Evolutionary conservation across 2,329 filamentous ascomycete genomes (phyloP), one percentile per base, ranked within the genome.

Genomic region (Cordyceps militaris): DNA sequence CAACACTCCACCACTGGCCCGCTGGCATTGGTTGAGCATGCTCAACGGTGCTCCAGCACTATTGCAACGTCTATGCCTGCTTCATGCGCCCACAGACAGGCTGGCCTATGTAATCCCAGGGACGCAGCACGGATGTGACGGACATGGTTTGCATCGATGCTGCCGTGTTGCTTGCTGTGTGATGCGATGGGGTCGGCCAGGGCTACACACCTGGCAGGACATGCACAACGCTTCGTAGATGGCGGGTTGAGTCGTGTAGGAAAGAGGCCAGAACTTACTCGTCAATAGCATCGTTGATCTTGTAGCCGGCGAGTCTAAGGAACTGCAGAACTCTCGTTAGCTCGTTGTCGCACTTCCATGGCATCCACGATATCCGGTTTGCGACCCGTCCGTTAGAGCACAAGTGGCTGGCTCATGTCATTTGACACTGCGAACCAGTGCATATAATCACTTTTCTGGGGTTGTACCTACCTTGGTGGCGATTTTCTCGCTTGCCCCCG

Each of bases 221-320:
- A 34, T 16, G 28, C 19, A 28, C 38, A 44, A 34, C 13, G 13
- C 10, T 23, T 30, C 26, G 36, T 21, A 23, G 11, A 5, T n/a
- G 13, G 24, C 11, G 34, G 16, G 6, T 2, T 38, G 23, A 5
- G 13, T 19, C 13, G 23, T 5, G 38, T 5, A 36, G 34, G 40
- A 46, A 49, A 43, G 36, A 26, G 9, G 48, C 10, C 26, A 56
- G 14, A n/a, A 82, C 81, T 81, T 74, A 84, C 81, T 75, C 70
- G 71, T 84, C 79, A 50, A 82, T 70, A 40, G 81, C 81, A 59
- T 79, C 73, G 58, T 82, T 76, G 7, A 83, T 66, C 65, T 76
- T 79, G 66, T 77, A 83, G 47, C 73, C 71, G 6, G 74, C 66
- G 48, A 70, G 73, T 63, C 76, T 82, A 23, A 80, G 71, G 61